phyloP scores from a whole-genome alignment of 805 yeast species.

The Wickerhamomyces pijperi region DNA sequence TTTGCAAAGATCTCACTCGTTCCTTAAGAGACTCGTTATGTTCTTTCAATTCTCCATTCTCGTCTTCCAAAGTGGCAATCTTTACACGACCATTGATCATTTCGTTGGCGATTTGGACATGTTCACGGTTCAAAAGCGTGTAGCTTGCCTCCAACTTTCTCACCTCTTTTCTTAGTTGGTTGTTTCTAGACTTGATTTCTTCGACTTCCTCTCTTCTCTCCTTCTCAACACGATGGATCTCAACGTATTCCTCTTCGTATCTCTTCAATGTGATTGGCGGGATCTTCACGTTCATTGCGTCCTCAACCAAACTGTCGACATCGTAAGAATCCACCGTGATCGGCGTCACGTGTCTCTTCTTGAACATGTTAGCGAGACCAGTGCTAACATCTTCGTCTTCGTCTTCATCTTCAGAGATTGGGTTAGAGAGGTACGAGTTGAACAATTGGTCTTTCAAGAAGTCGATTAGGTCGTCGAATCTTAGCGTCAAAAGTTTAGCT shows the following conservation, averaged over 20 bases:
- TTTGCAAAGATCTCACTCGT: slow-evolving; percentile 19
- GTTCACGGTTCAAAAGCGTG: slow-evolving; percentile 66
- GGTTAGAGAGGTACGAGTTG: slow-evolving; percentile 40
- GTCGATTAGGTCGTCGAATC: slow-evolving; percentile 67
- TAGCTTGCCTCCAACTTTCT: slow-evolving; percentile 61
- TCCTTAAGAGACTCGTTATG: slow-evolving; percentile 36
- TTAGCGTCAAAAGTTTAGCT: slow-evolving; percentile 40
- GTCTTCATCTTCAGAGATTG: slow-evolving; percentile 6
- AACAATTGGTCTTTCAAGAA: slow-evolving; percentile 76
- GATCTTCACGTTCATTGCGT: slow-evolving; percentile 64
- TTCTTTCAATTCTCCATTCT: slow-evolving; percentile 46
- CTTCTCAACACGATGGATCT: slow-evolving; percentile 65
- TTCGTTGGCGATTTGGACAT: slow-evolving; percentile 76
- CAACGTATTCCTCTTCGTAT: slow-evolving; percentile 65
- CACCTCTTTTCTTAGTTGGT: slow-evolving; percentile 61
- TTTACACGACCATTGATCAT: slow-evolving; percentile 72
- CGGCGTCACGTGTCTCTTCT: slow-evolving; percentile 6
- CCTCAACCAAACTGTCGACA: slow-evolving; percentile 65
- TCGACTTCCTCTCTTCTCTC: slow-evolving; percentile 56
- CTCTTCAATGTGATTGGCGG: slow-evolving; percentile 63
- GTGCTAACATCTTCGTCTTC: slow-evolving; percentile 10
- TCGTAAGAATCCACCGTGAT: slow-evolving; percentile 32
- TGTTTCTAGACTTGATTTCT: slow-evolving; percentile 56
- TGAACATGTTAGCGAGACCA: slow-evolving; percentile 4
- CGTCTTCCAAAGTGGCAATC: slow-evolving; percentile 66